Evolutionary conservation across 768 basidiomycete species (phyloP), one percentile per base, ranked within the genome.

Genomic region (Agaricus sinodeliciosus): DNA sequence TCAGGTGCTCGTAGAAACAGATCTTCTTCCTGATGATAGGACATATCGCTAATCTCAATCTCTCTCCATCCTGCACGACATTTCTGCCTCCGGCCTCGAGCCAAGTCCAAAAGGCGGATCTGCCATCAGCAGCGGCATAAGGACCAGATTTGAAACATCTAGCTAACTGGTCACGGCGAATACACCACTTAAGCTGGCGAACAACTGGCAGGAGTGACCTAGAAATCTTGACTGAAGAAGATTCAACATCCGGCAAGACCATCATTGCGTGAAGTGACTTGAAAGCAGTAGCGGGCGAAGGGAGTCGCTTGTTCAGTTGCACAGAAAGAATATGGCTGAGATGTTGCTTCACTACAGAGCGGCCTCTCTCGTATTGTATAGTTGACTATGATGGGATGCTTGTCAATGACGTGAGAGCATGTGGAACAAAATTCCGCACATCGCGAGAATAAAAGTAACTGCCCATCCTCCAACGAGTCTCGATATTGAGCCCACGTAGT

Each of bases 171-270:
- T 88, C 87, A 11, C 75, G 72, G 60, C 82, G 80, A 44, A 87
- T 65, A 36, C 77, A 81, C 85, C 85, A 89, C 63, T 87, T 88
- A 55, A 89, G 72, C 61, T 78, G 72, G 52, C 78, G 81, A 61
- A 88, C 73, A 19, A 78, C 71, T 12, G 87, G 84, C 3, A 87
- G 67, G 22, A 90, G 73, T 7, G 76, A 72, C 26, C 83, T 79
- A 1, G 83, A 82, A 45, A 88, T 67, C 16, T 66, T 70, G 4
- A 73, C 67, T 0, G 77, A 79, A 5, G 81, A 80, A 2, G 77
- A 79, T 57, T 85, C 83, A 31, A 81, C 68, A 60, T 86, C 84
- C 0, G 85, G 85, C 31, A 84, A 69, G 50, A 60, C 19, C 12
- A 47, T 28, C 27, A 48, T 34, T 9, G 48, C 40, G 13, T 49